Percentiles rank a stretch among this genome's conserved stretches.
Evolutionary conservation across 1,139 yeast genomes (phyloP).

Genomic region (Candida labiduridarum): DNA sequence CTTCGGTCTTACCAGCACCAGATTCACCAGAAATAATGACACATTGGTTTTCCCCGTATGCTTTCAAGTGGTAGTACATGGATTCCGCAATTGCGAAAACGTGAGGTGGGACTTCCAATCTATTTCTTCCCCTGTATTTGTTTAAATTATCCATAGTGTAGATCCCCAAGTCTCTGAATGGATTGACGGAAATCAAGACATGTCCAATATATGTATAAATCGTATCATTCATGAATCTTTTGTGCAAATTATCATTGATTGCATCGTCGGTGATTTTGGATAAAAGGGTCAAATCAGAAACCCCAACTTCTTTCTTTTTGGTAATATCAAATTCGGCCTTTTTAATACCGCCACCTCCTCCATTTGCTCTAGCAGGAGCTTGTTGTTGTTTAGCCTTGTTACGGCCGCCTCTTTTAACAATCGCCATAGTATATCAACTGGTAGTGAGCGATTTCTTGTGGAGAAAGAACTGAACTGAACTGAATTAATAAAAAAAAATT

Average conservation of each 20-base stretch:
- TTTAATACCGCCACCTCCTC: conserved; percentile 53
- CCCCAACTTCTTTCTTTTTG: conserved; percentile 96
- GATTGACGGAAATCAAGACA: conserved; percentile 92
- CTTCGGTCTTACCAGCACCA: conserved; percentile 99
- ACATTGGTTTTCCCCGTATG: conserved; percentile 94
- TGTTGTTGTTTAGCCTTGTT: conserved; percentile 57
- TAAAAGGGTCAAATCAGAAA: conserved; percentile 87
- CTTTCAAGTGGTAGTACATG: conserved; percentile 93
- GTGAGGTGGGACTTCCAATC: conserved; percentile 98
- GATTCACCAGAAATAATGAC: conserved; percentile 98
- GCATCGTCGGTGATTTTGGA: conserved; percentile 90
- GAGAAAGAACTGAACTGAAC: not conserved
- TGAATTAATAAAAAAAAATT: not conserved
- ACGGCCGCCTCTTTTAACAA: conserved; percentile 76
- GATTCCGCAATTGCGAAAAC: conserved; percentile 97
- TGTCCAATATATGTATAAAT: conserved; percentile 90
- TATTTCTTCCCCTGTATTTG: conserved; percentile 85
- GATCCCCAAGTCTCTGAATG: conserved; percentile 94
- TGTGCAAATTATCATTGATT: conserved; percentile 87
- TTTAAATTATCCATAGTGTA: conserved; percentile 78
- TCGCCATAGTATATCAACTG: conserved; percentile 52
- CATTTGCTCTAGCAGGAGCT: conserved; percentile 54
- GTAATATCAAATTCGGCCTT: conserved; percentile 90
- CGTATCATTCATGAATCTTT: conserved; percentile 84
- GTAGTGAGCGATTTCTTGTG: not conserved